Percentiles rank a stretch among this genome's conserved stretches.
These are phyloP conservation scores for Fusarium pininemorale DNA, from an alignment of 2,329 filamentous ascomycete genomes.

Conservation along the genomic window DNA sequence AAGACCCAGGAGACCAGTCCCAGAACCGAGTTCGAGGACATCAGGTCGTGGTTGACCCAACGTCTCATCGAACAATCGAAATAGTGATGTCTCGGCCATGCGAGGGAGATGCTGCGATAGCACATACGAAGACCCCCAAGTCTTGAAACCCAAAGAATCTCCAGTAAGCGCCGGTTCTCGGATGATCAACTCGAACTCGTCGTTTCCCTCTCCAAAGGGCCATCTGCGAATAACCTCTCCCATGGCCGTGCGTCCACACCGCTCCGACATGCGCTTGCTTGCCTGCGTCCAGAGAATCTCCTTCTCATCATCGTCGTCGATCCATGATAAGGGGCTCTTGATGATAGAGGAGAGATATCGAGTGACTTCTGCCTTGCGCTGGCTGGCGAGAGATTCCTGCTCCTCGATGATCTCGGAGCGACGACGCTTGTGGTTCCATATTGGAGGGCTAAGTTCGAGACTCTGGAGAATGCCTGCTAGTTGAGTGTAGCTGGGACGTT, in stretches of 20 bases:
- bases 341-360: constrained; percentile 76
- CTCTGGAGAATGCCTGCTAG: constrained; percentile 73
- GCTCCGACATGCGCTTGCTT: constrained; percentile 81
- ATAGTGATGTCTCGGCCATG: constrained; percentile 56
- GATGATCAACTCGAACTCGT: constrained; percentile 72
- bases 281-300: constrained; percentile 82
- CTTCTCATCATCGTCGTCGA: constrained; percentile 70
- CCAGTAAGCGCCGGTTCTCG: constrained; percentile 88
- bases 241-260: constrained; percentile 78
- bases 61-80: constrained; percentile 54
- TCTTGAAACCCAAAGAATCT: constrained; percentile 91
- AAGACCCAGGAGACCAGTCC: constrained; percentile 90
- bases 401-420: constrained; percentile 54
- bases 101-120: constrained; percentile 76
- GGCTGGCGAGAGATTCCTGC: constrained; percentile 52
- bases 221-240: constrained; percentile 65
- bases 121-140: constrained; percentile 91
- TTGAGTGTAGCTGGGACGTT: constrained; percentile 72
- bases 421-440: constrained; percentile 66
- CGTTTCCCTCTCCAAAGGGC: constrained; percentile 55
- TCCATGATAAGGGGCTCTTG: constrained; percentile 73
- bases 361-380: constrained; percentile 62
- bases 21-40: constrained; percentile 84
- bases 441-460: constrained; percentile 72
- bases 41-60: constrained; percentile 44